Evolutionary conservation across 352 stramenopile species (phyloP).

Genomic region (Phytophthora podocarpi): DNA sequence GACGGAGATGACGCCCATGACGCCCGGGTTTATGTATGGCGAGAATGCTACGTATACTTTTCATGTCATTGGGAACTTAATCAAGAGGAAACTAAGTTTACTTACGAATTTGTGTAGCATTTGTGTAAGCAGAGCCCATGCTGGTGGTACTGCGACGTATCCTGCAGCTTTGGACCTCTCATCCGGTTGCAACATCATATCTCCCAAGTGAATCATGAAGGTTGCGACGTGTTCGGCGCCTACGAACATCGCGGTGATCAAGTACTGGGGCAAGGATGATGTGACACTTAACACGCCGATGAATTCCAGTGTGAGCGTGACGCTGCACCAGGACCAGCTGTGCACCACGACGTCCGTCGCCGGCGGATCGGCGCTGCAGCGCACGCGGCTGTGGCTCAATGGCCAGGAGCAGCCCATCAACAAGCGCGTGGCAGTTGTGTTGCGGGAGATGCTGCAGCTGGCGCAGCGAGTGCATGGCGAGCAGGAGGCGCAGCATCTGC

Average conservation of each 20-base stretch:
- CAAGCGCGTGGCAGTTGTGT: conserved; percentile 83
- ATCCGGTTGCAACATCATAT: neutral
- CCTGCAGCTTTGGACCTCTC: conserved; percentile 9
- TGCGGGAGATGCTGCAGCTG: conserved; percentile 70
- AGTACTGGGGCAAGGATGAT: conserved; percentile 98
- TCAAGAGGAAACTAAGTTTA: too few species aligned
- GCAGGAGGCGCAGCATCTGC: conserved; percentile 60
- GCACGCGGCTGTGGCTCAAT: conserved; percentile 97
- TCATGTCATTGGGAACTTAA: too few species aligned
- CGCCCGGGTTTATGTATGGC: too few species aligned
- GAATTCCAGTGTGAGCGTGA: conserved; percentile 97
- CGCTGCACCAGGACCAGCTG: conserved; percentile 95
- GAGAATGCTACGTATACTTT: conserved; percentile 4
- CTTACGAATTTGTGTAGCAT: neutral
- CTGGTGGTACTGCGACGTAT: neutral
- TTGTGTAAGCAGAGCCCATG: neutral
- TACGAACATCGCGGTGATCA: conserved; percentile 99
- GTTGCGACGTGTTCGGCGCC: conserved; percentile 91
- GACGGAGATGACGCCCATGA: conserved; percentile 85
- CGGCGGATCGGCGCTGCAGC: conserved; percentile 60
- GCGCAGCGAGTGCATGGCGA: conserved; percentile 25
- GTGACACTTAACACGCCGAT: conserved; percentile 95
- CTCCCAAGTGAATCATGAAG: conserved; percentile 35
- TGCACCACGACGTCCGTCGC: conserved; percentile 94
- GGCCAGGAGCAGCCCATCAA: conserved; percentile 84